Conservation (phyloP, 495 filamentous ascomycete species). For the Tuber melanosporum region DNA sequence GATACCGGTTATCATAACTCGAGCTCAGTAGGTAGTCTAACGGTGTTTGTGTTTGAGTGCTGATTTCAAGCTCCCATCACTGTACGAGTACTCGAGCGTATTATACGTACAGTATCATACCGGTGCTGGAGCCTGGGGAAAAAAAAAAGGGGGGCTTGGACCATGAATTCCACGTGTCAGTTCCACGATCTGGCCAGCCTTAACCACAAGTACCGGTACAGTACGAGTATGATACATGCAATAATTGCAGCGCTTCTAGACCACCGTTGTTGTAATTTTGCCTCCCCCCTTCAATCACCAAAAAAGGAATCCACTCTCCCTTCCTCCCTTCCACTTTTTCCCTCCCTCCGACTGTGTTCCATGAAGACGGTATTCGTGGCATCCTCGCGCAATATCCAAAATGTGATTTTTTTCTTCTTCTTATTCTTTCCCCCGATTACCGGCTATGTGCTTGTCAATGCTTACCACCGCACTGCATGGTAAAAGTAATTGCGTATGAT, state of each 20-base stretch:
- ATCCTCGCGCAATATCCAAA: background rate
- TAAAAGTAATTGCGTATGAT: background rate
- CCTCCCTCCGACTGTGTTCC: background rate
- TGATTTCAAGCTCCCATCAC: too few species aligned
- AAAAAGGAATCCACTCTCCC: background rate
- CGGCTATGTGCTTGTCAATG: background rate
- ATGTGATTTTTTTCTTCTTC: background rate
- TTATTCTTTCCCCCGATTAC: background rate
- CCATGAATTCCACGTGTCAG: background rate
- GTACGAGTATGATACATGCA: too few species aligned
- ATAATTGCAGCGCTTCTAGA: background rate
- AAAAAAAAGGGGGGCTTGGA: background rate
- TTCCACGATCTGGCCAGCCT: background rate
- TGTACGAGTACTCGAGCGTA: too few species aligned
- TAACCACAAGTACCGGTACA: background rate
- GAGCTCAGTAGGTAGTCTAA: too few species aligned
- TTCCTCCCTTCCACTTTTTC: background rate
- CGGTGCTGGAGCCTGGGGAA: background rate
- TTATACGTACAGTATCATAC: too few species aligned
- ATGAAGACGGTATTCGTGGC: constrained; percentile 1
- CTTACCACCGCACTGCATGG: background rate
- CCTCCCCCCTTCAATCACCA: background rate
- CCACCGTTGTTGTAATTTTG: background rate
- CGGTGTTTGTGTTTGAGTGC: background rate
- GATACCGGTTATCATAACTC: too few species aligned